Evolutionary conservation across 345 rosid species (phyloP).

Genomic region (Dipteronia sinensis): DNA sequence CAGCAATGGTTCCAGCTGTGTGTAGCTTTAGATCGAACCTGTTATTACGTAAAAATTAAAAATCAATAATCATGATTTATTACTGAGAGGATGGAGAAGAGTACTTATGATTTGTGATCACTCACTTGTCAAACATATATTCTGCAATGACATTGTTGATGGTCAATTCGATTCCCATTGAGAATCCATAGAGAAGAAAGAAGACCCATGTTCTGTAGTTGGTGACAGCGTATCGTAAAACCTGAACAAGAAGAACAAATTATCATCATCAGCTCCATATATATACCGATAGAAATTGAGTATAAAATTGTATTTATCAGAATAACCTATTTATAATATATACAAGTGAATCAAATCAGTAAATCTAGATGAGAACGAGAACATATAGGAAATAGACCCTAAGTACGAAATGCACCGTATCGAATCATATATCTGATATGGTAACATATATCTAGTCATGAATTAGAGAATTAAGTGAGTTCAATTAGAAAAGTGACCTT

Average conservation of each 20-base stretch:
- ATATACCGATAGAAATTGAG: too few relatives aligned
- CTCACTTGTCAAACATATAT: slow-evolving; percentile 71
- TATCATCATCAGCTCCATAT: background rate
- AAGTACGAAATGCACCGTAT: too few relatives aligned
- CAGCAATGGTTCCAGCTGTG: slow-evolving; percentile 76
- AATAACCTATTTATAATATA: too few relatives aligned
- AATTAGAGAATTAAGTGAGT: too few relatives aligned
- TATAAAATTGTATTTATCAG: too few relatives aligned
- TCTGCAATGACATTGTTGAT: slow-evolving; percentile 78
- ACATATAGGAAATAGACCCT: too few relatives aligned
- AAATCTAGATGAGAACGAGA: too few relatives aligned
- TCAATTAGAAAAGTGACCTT: slow-evolving; percentile 40
- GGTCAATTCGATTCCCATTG: slow-evolving; percentile 85
- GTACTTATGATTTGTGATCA: background rate
- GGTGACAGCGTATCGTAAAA: slow-evolving; percentile 68
- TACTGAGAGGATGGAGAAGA: background rate
- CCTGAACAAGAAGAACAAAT: slow-evolving; percentile 38
- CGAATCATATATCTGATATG: too few relatives aligned
- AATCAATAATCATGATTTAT: too few relatives aligned
- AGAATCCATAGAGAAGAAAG: slow-evolving; percentile 79
- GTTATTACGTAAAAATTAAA: background rate
- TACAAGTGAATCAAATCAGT: too few relatives aligned
- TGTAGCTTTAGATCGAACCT: slow-evolving; percentile 76
- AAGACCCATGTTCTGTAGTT: slow-evolving; percentile 93
- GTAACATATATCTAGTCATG: too few relatives aligned